phyloP scores from a whole-genome alignment of 2,329 filamentous ascomycete species.

The Penicillium sp. region DNA sequence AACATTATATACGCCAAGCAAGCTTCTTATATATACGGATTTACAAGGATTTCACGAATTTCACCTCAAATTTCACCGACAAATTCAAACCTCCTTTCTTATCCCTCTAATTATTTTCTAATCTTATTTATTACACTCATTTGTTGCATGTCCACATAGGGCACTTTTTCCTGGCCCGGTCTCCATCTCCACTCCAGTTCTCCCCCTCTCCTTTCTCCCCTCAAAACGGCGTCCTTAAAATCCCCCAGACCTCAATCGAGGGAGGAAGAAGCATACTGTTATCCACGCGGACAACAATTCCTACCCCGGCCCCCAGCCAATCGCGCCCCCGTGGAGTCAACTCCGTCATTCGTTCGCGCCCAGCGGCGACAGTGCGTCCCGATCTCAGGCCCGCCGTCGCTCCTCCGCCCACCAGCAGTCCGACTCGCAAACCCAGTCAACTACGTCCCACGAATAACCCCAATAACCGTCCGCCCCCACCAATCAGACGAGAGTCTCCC shows the following conservation, averaged over 20 bases:
- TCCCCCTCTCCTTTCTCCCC: constrained; percentile 7
- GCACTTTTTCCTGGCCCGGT: constrained; percentile 3
- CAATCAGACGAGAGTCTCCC: constrained; percentile 38
- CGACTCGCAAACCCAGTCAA: constrained; percentile 63
- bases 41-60: constrained; percentile 1
- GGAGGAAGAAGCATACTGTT: constrained; percentile 9
- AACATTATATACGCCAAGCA: constrained; percentile 7
- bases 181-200: constrained; percentile 4
- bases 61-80: background rate
- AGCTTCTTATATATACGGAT: constrained; percentile 2
- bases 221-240: constrained; percentile 29
- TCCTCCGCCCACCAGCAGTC: constrained; percentile 45
- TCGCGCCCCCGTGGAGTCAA: constrained; percentile 21
- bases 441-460: constrained; percentile 56
- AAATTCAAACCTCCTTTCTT: background rate
- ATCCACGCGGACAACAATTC: constrained; percentile 7
- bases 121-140: background rate
- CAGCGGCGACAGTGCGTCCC: constrained; percentile 28
- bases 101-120: background rate
- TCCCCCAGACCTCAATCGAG: constrained; percentile 16
- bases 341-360: constrained; percentile 20
- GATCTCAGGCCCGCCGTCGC: constrained; percentile 24
- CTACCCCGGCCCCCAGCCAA: constrained; percentile 2
- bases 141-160: constrained; percentile 1
- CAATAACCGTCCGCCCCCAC: constrained; percentile 44